Percentiles rank a stretch among this genome's conserved stretches.
phyloP scores from a whole-genome alignment of 148 eudicot genomes.

The Cornus controversa region DNA sequence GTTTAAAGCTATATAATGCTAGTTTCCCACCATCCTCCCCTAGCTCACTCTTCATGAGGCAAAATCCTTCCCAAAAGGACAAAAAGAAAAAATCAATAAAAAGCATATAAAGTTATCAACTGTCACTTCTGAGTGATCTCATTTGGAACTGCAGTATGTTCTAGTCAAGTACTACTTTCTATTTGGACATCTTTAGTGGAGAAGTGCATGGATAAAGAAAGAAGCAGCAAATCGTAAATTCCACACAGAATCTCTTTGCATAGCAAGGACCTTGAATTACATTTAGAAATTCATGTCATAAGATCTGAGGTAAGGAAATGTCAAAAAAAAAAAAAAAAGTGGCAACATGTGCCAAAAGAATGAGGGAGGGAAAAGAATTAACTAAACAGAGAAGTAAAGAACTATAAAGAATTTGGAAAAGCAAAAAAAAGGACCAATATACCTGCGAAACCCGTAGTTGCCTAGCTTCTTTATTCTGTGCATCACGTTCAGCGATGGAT shows the following conservation, averaged over 20 bases:
- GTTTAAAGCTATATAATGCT: too few relatives aligned
- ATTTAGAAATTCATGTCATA: background rate
- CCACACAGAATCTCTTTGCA: background rate
- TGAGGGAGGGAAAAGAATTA: background rate
- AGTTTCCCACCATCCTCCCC: background rate
- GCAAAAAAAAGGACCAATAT: conserved; percentile 9
- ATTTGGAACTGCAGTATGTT: background rate
- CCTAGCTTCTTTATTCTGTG: conserved; percentile 86
- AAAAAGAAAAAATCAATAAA: too few relatives aligned
- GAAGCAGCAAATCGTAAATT: background rate
- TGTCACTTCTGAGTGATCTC: background rate
- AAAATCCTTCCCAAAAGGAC: too few relatives aligned
- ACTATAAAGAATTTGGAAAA: background rate
- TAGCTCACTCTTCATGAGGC: too few relatives aligned
- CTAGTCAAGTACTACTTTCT: background rate
- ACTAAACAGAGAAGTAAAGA: background rate
- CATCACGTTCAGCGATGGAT: conserved; percentile 75
- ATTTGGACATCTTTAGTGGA: too few relatives aligned
- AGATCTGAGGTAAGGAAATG: background rate
- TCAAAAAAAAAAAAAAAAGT: background rate
- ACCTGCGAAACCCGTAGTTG: conserved; percentile 85
- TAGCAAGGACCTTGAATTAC: too few relatives aligned
- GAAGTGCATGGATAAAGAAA: background rate
- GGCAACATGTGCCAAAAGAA: background rate
- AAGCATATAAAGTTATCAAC: too few relatives aligned